phyloP scores from a whole-genome alignment of 768 basidiomycete genomes.

The Wakefieldia striispora region DNA sequence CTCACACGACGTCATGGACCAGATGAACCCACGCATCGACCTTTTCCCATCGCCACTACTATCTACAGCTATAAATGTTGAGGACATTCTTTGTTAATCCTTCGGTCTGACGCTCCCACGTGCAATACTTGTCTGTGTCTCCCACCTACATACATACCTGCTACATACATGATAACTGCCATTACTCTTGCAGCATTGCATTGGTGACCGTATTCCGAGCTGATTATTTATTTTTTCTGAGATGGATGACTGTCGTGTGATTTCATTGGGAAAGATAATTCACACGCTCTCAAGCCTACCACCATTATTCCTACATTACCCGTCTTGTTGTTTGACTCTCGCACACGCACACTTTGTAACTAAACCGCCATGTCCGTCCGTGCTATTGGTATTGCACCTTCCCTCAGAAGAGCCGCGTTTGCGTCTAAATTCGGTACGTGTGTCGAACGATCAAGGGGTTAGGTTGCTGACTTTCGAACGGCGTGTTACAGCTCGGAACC shows the following conservation, averaged over 20 bases:
- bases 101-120: conserved; percentile 3
- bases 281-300: conserved; percentile 13
- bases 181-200: conserved; percentile 4
- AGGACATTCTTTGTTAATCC: conserved; percentile 9
- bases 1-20: conserved; percentile 2
- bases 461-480: neutral
- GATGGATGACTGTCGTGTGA: conserved; percentile 5
- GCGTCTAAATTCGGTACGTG: conserved; percentile 29
- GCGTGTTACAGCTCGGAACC: conserved; percentile 39
- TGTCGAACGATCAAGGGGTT: too few relatives aligned
- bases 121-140: conserved; percentile 7
- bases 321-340: neutral
- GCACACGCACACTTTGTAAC: neutral
- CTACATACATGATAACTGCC: conserved; percentile 11
- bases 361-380: conserved; percentile 41
- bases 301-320: neutral
- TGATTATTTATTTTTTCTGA: too few relatives aligned
- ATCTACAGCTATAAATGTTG: conserved; percentile 16
- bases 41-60: conserved; percentile 8
- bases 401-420: conserved; percentile 52
- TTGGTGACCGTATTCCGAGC: neutral
- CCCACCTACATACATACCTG: conserved; percentile 21
- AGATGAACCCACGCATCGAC: neutral
- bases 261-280: conserved; percentile 7
- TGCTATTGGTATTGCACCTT: conserved; percentile 56